Evolutionary conservation across 352 stramenopile genomes (phyloP).

Genomic region (Globisporangium megalacanthum): DNA sequence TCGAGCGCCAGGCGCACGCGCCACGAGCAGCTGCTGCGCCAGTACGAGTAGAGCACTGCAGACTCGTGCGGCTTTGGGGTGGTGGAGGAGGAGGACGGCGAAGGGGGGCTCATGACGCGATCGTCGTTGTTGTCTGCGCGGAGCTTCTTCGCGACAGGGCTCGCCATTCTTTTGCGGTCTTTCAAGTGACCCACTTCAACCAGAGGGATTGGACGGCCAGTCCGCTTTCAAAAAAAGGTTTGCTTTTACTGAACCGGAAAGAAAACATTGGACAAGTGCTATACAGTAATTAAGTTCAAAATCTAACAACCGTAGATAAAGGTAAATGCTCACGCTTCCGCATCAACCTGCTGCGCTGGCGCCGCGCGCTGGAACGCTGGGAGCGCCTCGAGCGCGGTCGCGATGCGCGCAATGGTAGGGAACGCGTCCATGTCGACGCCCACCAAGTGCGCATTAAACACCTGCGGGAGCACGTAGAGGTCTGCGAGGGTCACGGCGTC

Average conservation of each 20-base stretch:
- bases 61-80: background rate
- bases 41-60: constrained; percentile 81
- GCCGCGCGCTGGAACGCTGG: constrained; percentile 78
- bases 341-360: constrained; percentile 14
- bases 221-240: background rate
- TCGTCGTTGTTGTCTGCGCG: background rate
- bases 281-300: too few species aligned
- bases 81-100: background rate
- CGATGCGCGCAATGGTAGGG: constrained; percentile 78
- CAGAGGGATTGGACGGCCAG: background rate
- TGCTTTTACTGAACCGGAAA: background rate
- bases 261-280: too few species aligned
- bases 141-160: background rate
- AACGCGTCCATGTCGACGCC: constrained; percentile 85
- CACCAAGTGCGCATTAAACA: constrained; percentile 90
- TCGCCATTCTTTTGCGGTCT: background rate
- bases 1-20: constrained; percentile 84
- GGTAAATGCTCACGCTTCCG: background rate
- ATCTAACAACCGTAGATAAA: too few species aligned
- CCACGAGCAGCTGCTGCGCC: constrained; percentile 87
- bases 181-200: background rate
- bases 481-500: constrained; percentile 86
- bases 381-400: constrained; percentile 53
- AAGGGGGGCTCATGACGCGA: background rate
- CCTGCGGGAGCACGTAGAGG: constrained; percentile 88